Base-by-base conservation (phyloP, 2,329 filamentous ascomycete species). In the Piedraia hortae region DNA sequence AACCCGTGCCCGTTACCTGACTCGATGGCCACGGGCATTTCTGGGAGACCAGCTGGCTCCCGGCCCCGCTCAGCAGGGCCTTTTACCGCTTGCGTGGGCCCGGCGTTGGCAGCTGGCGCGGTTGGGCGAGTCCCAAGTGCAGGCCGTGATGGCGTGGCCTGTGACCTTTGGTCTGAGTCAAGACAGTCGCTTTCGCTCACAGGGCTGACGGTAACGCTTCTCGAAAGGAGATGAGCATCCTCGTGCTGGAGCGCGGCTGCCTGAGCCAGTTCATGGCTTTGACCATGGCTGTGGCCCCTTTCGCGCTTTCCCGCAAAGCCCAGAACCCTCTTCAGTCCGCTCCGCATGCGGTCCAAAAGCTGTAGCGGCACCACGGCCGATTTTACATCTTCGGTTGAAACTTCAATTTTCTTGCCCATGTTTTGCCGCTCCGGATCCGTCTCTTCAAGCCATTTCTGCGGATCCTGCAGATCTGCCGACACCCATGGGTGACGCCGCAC, bases 401-500 rank as follows among this genome's bases (percentile, higher is more conserved):
- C 75, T 42, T 91, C 70, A 35, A 97, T 93, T 45, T 66, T 77
- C 40, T 71, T 67, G 32, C 77, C 78, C 25, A 73, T 63, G 14
- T 66, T 69, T 27, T 69, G 69, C 16, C 68, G 61, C 16, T 64
- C 67, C 2, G 80, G 78, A 37, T 93, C 82, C 1, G 80, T 90
- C 30, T 89, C 77, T 34, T 90, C 77, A n/a, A 91, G 62, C 85
- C 85, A 97, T 6, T 58, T 55, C 14, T 62, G 51, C 16, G 69
- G 61, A 33, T 90, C 69, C 15, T 62, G 50, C 20, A 93, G 61
- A 30, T 71, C 78, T 26, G 68, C 55, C 1, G 82, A 55, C 9
- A 93, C 70, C 85, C 85, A 97, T 4, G 70, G 68, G 40, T 97
- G 85, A 28, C 73, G 69, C 44, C 93, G 93, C 36, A 93, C 82